These are phyloP conservation scores for Quaeritorhiza haematococci DNA, from an alignment of 371 early-diverging fungal species.

Conservation along the genomic window DNA sequence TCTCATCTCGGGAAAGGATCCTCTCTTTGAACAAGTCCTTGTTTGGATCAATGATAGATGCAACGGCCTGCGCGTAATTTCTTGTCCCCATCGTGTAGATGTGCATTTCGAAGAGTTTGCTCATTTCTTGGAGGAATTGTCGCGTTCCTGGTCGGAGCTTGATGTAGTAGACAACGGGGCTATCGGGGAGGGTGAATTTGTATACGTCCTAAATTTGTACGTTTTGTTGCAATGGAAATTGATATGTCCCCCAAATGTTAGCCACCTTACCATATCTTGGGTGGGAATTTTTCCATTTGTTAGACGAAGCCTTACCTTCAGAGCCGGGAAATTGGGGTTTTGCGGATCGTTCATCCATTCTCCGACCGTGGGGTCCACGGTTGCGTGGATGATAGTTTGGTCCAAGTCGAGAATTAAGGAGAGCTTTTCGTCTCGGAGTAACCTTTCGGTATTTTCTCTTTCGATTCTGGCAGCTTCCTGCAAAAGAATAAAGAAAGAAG, in stretches of 20 bases:
- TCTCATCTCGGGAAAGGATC: constrained; percentile 95
- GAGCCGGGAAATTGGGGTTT: constrained; percentile 53
- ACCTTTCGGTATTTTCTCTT: constrained; percentile 57
- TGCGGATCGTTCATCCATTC: constrained; percentile 73
- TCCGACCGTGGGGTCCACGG: constrained; percentile 73
- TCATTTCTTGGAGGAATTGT: constrained; percentile 69
- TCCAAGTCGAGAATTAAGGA: constrained; percentile 98
- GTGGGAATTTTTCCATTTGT: background rate
- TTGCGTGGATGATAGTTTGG: constrained; percentile 98
- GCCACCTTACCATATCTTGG: background rate
- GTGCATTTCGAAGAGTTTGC: constrained; percentile 84
- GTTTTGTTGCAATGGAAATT: background rate
- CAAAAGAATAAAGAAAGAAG: background rate
- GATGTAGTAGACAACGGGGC: constrained; percentile 68
- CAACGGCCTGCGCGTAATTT: constrained; percentile 89
- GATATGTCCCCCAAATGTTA: too few species aligned
- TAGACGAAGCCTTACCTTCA: constrained; percentile 26
- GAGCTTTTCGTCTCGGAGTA: constrained; percentile 68
- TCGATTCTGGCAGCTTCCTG: constrained; percentile 81
- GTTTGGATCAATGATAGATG: constrained; percentile 83
- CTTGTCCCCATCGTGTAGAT: constrained; percentile 99
- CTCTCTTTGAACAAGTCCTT: constrained; percentile 78
- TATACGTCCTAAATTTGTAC: constrained; percentile 55
- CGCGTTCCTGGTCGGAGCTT: constrained; percentile 79
- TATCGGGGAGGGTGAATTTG: constrained; percentile 68